Conservation (phyloP, 2,329 filamentous ascomycete genomes). For the Thielaviopsis euricoi region DNA sequence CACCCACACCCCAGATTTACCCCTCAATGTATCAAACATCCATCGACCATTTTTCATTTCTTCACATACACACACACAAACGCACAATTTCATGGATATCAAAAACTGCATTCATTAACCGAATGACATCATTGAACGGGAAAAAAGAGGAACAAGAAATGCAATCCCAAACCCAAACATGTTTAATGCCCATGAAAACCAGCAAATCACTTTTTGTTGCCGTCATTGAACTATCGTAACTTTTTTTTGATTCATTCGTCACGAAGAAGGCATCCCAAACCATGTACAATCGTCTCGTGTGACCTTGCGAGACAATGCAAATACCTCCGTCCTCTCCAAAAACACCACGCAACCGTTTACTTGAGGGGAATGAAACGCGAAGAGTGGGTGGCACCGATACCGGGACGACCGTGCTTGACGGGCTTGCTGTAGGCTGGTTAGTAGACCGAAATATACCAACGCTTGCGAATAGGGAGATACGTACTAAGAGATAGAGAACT, state of each 20-base stretch:
- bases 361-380: constrained; percentile 99
- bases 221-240: constrained; percentile 10
- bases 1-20: neutral
- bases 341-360: constrained; percentile 35
- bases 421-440: constrained; percentile 63
- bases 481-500: constrained; percentile 99
- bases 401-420: constrained; percentile 99
- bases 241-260: constrained; percentile 13
- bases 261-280: constrained; percentile 11
- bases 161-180: constrained; percentile 4
- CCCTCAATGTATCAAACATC: neutral
- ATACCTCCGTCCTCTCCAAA: constrained; percentile 25
- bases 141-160: neutral
- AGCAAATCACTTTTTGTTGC: constrained; percentile 9
- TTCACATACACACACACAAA: neutral
- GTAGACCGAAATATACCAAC: constrained; percentile 15
- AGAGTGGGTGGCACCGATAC: constrained; percentile 99
- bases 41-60: neutral
- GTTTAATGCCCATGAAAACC: constrained; percentile 7
- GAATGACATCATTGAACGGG: neutral
- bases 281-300: constrained; percentile 8
- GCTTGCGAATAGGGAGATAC: constrained; percentile 23
- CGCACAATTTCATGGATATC: neutral
- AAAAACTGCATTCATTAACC: neutral
- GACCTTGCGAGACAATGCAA: constrained; percentile 25